Evolutionary conservation across 2,329 filamentous ascomycete genomes (phyloP).

Genomic region (Sporothrix brunneoviolacea): DNA sequence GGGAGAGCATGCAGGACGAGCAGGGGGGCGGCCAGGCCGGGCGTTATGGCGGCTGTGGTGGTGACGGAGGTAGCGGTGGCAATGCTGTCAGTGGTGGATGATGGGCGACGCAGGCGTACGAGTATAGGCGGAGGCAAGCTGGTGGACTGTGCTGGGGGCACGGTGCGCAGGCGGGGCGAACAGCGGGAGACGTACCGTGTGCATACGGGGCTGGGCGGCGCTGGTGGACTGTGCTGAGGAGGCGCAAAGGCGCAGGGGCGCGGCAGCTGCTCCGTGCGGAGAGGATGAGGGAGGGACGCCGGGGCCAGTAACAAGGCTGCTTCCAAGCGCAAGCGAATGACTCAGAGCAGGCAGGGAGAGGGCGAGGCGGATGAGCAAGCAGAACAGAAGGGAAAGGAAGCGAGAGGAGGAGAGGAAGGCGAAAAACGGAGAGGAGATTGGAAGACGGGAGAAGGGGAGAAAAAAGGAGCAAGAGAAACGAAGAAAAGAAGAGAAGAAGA

Average conservation of each 20-base stretch:
- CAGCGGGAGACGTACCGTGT: conserved; percentile 2
- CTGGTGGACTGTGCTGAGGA: conserved; percentile 6
- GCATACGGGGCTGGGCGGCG: too few species aligned
- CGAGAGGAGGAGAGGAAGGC: background rate
- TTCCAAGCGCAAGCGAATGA: conserved; percentile 19
- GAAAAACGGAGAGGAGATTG: background rate
- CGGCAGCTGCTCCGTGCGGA: background rate
- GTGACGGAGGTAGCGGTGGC: background rate
- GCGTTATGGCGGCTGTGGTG: background rate
- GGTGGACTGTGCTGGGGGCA: too few species aligned
- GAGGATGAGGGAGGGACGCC: background rate
- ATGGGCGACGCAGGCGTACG: too few species aligned
- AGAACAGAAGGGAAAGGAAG: background rate
- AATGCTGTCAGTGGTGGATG: background rate
- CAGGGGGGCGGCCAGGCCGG: conserved; percentile 5
- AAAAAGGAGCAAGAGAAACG: background rate
- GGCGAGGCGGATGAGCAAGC: background rate
- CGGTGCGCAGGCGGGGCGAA: background rate
- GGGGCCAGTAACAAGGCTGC: too few species aligned
- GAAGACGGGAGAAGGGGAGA: background rate
- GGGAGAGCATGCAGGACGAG: background rate
- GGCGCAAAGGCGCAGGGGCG: too few species aligned
- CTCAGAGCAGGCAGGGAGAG: conserved; percentile 11
- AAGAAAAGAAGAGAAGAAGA: background rate
- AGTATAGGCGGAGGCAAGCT: too few species aligned